Base-by-base conservation (phyloP, 2,329 filamentous ascomycete species). In the Cladobotryum mycophilum region DNA sequence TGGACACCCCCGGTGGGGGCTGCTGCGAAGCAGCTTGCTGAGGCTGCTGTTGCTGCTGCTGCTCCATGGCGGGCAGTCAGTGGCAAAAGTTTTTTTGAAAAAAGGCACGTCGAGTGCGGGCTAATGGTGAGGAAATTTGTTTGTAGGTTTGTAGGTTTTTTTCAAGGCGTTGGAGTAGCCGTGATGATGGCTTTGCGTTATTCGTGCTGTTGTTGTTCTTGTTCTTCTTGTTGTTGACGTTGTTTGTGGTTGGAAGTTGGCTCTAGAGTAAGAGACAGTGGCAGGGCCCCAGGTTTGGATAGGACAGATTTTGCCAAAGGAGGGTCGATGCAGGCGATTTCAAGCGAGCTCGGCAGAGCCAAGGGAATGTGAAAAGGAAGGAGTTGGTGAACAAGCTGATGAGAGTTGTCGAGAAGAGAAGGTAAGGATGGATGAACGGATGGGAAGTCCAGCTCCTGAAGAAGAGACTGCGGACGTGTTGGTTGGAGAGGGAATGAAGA, bases 21-120 rank as follows among this genome's bases (percentile, higher is more conserved):
- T 72, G 73, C 62, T 74, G 71, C 56, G 68, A 67, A 55, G 71
- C 63, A 58, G 70, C 69, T 55, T 66, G 70, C 64, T 71, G 69
- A 58, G 68, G 70, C 60, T 68, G 69, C 55, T 67, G 69, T 54
- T 65, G 70, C 61, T 80, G 79, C 66, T 84, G 68, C 64, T 73
- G 71, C 62, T 73, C 84, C 84, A 88, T 88, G 67, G 59, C 68
- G 75, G 70, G 69, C 71, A 73, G 68, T 66, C 55, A 67, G 63
- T 72, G 70, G 74, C 72, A 69, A 74, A 65, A 2, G n/a, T n/a
- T n/a, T n/a, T n/a, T 45, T 47, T 42, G 37, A 61, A 67, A 60
- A 60, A 54, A 46, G 75, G 75, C 74, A 76, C 69, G 70, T 69
- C 67, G 63, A 61, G 65, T 67, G 69, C 67, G 63, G 60, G 57